phyloP scores from a whole-genome alignment of 2,329 filamentous ascomycete species.

The Hyphodiscus sp. region DNA sequence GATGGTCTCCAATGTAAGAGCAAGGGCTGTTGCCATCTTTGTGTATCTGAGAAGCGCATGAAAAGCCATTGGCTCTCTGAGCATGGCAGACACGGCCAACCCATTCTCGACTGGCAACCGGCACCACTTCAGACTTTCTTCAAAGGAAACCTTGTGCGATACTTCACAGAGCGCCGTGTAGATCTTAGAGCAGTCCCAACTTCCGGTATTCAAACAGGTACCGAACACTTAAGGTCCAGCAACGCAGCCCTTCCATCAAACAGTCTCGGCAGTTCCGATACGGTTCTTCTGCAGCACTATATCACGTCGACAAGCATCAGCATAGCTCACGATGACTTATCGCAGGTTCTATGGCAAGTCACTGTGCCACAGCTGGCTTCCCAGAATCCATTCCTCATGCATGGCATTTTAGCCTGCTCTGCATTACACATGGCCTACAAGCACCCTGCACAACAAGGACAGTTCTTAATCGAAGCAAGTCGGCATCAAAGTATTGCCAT shows the following conservation, averaged over 20 bases:
- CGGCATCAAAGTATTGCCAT: conserved; percentile 11
- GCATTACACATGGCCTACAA: conserved; percentile 9
- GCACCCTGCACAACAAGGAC: background rate
- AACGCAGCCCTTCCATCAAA: conserved; percentile 7
- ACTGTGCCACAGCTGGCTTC: background rate
- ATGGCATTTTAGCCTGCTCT: conserved; percentile 1
- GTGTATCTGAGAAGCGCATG: conserved; percentile 30
- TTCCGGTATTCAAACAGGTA: conserved; percentile 14
- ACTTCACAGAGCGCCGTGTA: conserved; percentile 17
- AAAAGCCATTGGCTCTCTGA: conserved; percentile 26
- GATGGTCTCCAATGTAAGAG: conserved; percentile 23
- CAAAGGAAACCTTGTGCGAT: conserved; percentile 24
- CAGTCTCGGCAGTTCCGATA: conserved; percentile 24
- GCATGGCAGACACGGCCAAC: conserved; percentile 15
- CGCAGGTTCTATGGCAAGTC: background rate
- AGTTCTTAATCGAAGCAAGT: conserved; percentile 8
- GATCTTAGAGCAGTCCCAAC: too few relatives aligned
- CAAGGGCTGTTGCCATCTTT: conserved; percentile 25
- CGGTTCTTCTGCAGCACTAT: conserved; percentile 3
- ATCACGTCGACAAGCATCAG: background rate
- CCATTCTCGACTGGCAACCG: conserved; percentile 21
- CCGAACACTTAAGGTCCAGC: background rate
- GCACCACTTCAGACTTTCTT: conserved; percentile 28
- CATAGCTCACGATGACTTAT: background rate
- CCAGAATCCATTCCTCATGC: background rate